Base-by-base conservation (phyloP, 192 early-diverging fungal genomes). In the Rhizoclosmatium sp. region DNA sequence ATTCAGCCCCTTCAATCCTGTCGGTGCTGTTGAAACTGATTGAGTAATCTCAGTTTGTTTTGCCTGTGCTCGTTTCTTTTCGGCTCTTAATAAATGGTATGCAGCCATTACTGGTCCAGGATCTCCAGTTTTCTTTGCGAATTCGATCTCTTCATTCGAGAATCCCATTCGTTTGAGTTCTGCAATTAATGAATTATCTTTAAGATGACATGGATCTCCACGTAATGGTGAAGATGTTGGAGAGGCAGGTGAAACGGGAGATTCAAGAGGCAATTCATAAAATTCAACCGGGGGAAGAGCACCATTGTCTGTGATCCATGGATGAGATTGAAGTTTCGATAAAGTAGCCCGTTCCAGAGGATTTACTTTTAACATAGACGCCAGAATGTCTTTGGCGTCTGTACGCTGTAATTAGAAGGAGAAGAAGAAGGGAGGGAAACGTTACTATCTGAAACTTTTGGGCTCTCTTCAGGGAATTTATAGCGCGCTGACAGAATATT, bases 401-500 rank as follows among this genome's bases (percentile, higher is more conserved):
- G 45, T 41, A 41, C 1, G 46, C 9, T 10, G 21, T 59, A 56
- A 75, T 60, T 4, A 0, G 2, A 39, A 14, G n/a, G 12, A 65
- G 2, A 40, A 65, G 16, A 41, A 65, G 31, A 31, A 31, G 31
- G 31, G 31, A 31, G 31, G 31, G 31, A 31, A 7, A 12, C 51
- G 9, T 54, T 66, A 86, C 85, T 81, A 40, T 76, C 69, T n/a
- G 81, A 78, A 47, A 86, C 16, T 31, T 54, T 3, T 31, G 49
- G 12, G 1, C n/a, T 67, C 41, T 79, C 45, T 23, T 79, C 45
- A 3, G 87, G 84, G 42, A 86, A 59, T 47, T 60, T 76, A 70
- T 79, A 85, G 60, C 81, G 84, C 5, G 77, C 82, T 2, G 71
- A 48, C 67, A 86, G 68, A 42, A 88, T 86, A 16, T 68, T 73